phyloP scores from a whole-genome alignment of 768 basidiomycete species.

The Termitomyces sp. region DNA sequence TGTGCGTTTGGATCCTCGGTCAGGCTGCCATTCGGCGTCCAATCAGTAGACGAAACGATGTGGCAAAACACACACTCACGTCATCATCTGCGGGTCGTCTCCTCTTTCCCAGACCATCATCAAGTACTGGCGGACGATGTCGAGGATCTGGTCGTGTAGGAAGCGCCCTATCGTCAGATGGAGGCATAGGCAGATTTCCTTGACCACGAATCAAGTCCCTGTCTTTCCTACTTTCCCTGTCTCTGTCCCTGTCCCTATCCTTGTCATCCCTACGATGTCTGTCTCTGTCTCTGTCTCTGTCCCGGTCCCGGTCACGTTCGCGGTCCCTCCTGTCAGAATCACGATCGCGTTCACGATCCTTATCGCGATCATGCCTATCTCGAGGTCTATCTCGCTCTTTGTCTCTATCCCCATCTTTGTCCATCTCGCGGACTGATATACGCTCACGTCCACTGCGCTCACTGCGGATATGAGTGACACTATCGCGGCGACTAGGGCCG shows the following conservation, averaged over 20 bases:
- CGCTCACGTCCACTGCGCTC: conserved; percentile 46
- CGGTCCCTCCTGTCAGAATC: conserved; percentile 54
- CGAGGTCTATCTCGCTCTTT: conserved; percentile 40
- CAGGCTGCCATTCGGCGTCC: conserved; percentile 39
- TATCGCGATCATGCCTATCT: conserved; percentile 48
- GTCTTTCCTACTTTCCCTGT: conserved; percentile 58
- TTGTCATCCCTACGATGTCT: conserved; percentile 30
- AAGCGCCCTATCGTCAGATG: conserved; percentile 49
- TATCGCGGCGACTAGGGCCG: conserved; percentile 40
- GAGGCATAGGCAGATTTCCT: conserved; percentile 23
- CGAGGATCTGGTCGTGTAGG: conserved; percentile 59
- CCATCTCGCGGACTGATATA: conserved; percentile 30
- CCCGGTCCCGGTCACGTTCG: conserved; percentile 49
- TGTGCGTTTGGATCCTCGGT: conserved; percentile 74
- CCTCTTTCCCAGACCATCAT: conserved; percentile 72
- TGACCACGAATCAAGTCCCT: conserved; percentile 41
- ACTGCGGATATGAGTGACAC: conserved; percentile 45
- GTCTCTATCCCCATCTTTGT: conserved; percentile 44
- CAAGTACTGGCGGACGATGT: conserved; percentile 41
- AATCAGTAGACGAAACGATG: conserved; percentile 12
- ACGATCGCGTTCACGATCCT: conserved; percentile 54
- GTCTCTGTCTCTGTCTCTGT: conserved; percentile 31
- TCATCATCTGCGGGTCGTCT: conserved; percentile 69
- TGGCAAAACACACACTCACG: conserved; percentile 36
- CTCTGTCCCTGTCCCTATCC: conserved; percentile 41